Percentiles rank a stretch among this genome's conserved stretches.
These are phyloP conservation scores for Rosa chinensis DNA, from an alignment of 306 rosid genomes.

Conservation along the genomic window DNA sequence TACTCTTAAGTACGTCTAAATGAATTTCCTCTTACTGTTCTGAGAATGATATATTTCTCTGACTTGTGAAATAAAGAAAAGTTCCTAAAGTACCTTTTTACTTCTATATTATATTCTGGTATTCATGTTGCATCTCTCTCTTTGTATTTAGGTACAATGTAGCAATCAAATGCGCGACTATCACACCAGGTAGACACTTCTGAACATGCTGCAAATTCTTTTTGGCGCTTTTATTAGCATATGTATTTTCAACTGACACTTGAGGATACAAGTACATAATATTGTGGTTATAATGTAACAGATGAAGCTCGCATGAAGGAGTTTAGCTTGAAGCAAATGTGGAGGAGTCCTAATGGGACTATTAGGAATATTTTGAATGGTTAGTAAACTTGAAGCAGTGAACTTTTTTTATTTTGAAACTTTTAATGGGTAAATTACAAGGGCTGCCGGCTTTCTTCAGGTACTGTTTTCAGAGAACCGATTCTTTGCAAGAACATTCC, in stretches of 20 bases:
- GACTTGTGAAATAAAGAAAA: not conserved
- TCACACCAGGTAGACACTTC: conserved; percentile 76
- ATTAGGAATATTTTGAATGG: conserved; percentile 97
- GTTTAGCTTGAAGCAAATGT: conserved; percentile 83
- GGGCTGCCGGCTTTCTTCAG: conserved; percentile 40
- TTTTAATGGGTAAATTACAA: not conserved
- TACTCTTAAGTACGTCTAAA: conserved; percentile 74
- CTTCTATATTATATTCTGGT: not conserved
- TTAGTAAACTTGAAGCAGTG: conserved; percentile 27
- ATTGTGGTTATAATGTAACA: conserved; percentile 39
- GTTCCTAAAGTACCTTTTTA: not conserved
- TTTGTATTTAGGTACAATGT: conserved; percentile 73
- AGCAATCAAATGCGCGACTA: conserved; percentile 98
- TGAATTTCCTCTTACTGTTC: not conserved
- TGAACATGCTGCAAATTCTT: not conserved
- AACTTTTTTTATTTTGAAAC: not conserved
- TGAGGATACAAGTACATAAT: conserved; percentile 23
- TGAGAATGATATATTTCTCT: not conserved
- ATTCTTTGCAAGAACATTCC: conserved; percentile 93
- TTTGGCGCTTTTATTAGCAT: conserved; percentile 2
- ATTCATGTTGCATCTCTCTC: conserved; percentile 17
- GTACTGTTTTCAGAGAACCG: conserved; percentile 98
- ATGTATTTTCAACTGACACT: not conserved
- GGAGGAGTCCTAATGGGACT: conserved; percentile 99
- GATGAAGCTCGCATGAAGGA: conserved; percentile 93